A percentile compares a stretch with the other conserved stretches of the same genome.
These are phyloP conservation scores for Gyromitra esculenta DNA, from an alignment of 2,329 filamentous ascomycete species.

Conservation along the genomic window DNA sequence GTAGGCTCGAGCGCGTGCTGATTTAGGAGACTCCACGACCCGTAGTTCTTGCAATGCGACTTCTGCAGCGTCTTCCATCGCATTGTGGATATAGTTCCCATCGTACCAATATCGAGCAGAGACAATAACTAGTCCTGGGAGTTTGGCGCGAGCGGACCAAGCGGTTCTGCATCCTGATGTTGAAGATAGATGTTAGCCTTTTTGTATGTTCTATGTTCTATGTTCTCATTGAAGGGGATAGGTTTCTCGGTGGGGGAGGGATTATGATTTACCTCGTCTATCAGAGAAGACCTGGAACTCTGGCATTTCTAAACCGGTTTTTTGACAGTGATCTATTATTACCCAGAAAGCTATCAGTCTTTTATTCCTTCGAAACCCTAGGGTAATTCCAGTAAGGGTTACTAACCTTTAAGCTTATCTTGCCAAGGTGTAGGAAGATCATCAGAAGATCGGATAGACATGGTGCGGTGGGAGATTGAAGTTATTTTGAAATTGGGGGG, in stretches of 20 bases:
- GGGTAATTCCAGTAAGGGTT: neutral
- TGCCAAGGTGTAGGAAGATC: slow-evolving; percentile 16
- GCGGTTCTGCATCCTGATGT: slow-evolving; percentile 82
- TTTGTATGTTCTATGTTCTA: too few species aligned
- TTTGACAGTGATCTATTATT: slow-evolving; percentile 23
- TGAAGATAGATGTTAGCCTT: slow-evolving; percentile 24
- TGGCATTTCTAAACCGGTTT: neutral
- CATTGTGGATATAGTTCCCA: slow-evolving; percentile 85
- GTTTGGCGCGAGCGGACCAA: slow-evolving; percentile 80
- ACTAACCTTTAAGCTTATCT: slow-evolving; percentile 33
- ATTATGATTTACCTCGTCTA: slow-evolving; percentile 33
- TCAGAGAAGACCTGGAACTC: slow-evolving; percentile 19
- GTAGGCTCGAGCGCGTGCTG: slow-evolving; percentile 42
- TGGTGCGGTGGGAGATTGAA: slow-evolving; percentile 18
- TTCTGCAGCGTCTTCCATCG: slow-evolving; percentile 90
- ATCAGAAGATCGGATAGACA: slow-evolving; percentile 24
- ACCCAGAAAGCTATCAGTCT: slow-evolving; percentile 17
- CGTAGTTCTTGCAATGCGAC: slow-evolving; percentile 68
- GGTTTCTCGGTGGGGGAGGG: neutral
- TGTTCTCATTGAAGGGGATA: neutral
- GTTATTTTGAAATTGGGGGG: neutral
- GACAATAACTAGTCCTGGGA: slow-evolving; percentile 71
- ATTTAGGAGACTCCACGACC: slow-evolving; percentile 63
- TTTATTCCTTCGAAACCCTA: neutral
- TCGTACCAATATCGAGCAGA: slow-evolving; percentile 91